Evolutionary conservation across 2,329 filamentous ascomycete species (phyloP).

Genomic region (Cladosporium sphaerospermum): DNA sequence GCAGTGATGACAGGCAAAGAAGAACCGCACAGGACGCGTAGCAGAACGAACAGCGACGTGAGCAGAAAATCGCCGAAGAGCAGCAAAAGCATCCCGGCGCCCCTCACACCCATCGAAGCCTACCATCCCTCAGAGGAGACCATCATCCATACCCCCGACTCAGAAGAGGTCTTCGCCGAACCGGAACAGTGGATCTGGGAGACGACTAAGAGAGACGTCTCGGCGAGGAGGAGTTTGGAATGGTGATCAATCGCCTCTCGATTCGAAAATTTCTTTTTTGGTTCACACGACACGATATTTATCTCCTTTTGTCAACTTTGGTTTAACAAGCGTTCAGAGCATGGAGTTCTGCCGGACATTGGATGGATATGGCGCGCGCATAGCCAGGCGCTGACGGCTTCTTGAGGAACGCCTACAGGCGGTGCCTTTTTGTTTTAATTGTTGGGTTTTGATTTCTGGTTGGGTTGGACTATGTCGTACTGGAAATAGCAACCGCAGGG

Average conservation of each 20-base stretch:
- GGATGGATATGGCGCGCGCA: too few species aligned
- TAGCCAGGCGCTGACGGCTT: too few species aligned
- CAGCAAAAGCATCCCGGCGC: constrained; percentile 15
- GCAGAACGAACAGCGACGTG: constrained; percentile 46
- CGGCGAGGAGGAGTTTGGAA: constrained; percentile 5
- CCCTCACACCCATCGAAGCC: constrained; percentile 34
- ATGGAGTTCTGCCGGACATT: constrained; percentile 22
- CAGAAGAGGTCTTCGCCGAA: not conserved
- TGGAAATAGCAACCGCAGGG: too few species aligned
- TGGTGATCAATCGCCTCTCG: not conserved
- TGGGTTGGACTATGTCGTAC: too few species aligned
- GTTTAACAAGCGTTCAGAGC: constrained; percentile 5
- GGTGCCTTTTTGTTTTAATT: too few species aligned
- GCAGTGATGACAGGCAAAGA: constrained; percentile 87
- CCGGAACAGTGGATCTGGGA: constrained; percentile 5
- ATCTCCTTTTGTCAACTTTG: not conserved
- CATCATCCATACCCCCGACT: constrained; percentile 29
- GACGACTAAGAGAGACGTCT: constrained; percentile 4
- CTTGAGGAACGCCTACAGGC: too few species aligned
- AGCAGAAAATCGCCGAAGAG: constrained; percentile 30
- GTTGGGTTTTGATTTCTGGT: too few species aligned
- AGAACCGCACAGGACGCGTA: constrained; percentile 32
- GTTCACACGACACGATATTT: not conserved
- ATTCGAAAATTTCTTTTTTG: not conserved
- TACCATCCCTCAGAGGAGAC: constrained; percentile 30